These are phyloP conservation scores for Suillus variegatus DNA, from an alignment of 768 basidiomycete genomes.

Conservation along the genomic window DNA sequence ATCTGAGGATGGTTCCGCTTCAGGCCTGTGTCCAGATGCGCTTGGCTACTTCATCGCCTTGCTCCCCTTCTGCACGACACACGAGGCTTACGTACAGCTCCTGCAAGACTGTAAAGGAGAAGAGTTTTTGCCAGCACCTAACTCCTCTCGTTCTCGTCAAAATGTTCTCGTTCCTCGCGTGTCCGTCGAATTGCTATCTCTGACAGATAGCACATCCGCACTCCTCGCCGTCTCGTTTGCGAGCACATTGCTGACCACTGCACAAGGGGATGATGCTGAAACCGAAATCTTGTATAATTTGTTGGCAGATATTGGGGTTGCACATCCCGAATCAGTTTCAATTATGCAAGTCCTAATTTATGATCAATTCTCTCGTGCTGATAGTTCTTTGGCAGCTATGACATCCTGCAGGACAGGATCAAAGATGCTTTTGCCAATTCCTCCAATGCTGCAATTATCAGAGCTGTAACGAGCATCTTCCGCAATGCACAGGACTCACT, in stretches of 20 bases:
- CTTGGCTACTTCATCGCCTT: slow-evolving; percentile 82
- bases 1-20: slow-evolving; percentile 40
- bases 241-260: slow-evolving; percentile 70
- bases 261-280: slow-evolving; percentile 81
- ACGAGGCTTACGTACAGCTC: slow-evolving; percentile 56
- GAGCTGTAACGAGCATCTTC: slow-evolving; percentile 75
- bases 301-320: slow-evolving; percentile 66
- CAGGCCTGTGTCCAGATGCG: slow-evolving; percentile 56
- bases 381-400: slow-evolving; percentile 52
- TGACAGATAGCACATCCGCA: slow-evolving; percentile 62
- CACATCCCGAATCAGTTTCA: slow-evolving; percentile 71
- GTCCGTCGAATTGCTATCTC: slow-evolving; percentile 58
- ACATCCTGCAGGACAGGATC: slow-evolving; percentile 73
- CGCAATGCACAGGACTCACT: slow-evolving; percentile 61
- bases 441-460: slow-evolving; percentile 70
- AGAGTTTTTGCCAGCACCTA: slow-evolving; percentile 40
- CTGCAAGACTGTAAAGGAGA: slow-evolving; percentile 64
- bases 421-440: slow-evolving; percentile 71
- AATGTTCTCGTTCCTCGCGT: slow-evolving; percentile 52
- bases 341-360: slow-evolving; percentile 59
- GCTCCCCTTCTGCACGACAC: slow-evolving; percentile 65
- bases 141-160: slow-evolving; percentile 41
- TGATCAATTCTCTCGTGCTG: slow-evolving; percentile 7
- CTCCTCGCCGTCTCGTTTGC: slow-evolving; percentile 76
- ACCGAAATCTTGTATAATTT: slow-evolving; percentile 78